Conservation (phyloP, 73 alveolate species). For the Paramecium tetraurelia region DNA sequence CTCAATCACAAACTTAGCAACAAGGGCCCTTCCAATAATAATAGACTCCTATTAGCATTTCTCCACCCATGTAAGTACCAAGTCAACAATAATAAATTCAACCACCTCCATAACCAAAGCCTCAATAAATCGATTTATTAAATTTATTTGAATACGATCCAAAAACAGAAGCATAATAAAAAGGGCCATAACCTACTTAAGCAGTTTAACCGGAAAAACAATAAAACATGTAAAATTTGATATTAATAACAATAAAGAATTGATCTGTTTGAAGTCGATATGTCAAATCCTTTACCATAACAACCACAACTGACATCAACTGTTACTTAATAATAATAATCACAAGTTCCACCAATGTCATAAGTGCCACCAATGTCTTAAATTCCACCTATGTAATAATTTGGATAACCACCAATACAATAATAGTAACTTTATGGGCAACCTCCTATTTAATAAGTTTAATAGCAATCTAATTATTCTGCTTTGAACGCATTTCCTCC, state of each 20-base stretch:
- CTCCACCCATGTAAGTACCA: background rate
- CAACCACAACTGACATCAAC: background rate
- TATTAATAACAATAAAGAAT: background rate
- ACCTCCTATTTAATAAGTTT: background rate
- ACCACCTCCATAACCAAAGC: background rate
- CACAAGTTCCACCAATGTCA: background rate
- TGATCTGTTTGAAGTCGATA: background rate
- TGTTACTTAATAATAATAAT: background rate
- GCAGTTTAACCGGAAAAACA: background rate
- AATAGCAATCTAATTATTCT: background rate
- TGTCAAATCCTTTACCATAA: background rate
- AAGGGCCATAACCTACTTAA: background rate
- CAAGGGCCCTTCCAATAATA: background rate
- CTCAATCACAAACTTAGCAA: background rate
- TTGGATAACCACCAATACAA: background rate
- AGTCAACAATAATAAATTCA: background rate
- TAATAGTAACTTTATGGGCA: background rate
- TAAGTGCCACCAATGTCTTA: background rate
- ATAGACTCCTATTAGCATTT: background rate
- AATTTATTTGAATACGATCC: slow-evolving; percentile 42
- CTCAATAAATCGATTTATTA: slow-evolving; percentile 15
- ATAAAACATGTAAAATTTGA: background rate
- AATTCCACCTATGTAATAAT: background rate
- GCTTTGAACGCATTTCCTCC: background rate
- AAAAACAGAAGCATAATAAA: background rate